Evolutionary conservation across 768 basidiomycete species (phyloP), one percentile per base, ranked within the genome.

Genomic region (Nidularia pulvinata): DNA sequence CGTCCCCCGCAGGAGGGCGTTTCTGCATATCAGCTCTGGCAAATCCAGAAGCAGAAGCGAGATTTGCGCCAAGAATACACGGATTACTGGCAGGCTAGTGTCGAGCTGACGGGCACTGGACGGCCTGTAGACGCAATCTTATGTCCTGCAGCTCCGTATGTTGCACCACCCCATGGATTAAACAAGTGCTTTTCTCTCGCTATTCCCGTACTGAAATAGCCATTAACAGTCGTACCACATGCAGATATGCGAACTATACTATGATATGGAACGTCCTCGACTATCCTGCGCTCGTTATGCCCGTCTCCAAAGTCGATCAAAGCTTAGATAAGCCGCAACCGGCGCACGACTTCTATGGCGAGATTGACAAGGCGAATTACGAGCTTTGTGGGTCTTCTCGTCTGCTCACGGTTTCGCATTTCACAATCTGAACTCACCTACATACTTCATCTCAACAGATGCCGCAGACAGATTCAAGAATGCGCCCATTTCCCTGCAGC

Each of bases 51-150:
- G 59, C 61, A 64, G 59, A 79, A 76, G 59, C 68, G 66, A 4
- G 72, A 75, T 9, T 57, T 87, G 33, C 77, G 86, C 25, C 72
- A 82, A 57, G 73, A 76, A 48, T 83, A 89, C 61, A 66, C 88
- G 46, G 78, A 84, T 46, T 68, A 81, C 48, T 91, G 89, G 89
- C 76, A 84, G 49, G 72, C 67, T 4, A 86, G 84, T 0, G 68
- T 59, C 7, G 56, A 51, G 0, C 46, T 59, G 11, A 91, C 89
- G 0, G 81, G 80, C 0, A 92, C 88, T 0, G 88, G 86, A 1
- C 69, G 91, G 2, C 86, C 89, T 4, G 79, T 92, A 5, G 91
- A 93, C 62, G 89, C 86, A 1, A 82, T 93, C 58, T 85, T 93
- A 35, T 69, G 75, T 2, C 87, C 91, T 19, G 76, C 72, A 2